Percentiles rank a stretch among this genome's conserved stretches.
These are phyloP conservation scores for Suillus alpinus DNA, from an alignment of 768 basidiomycete genomes.

Conservation along the genomic window DNA sequence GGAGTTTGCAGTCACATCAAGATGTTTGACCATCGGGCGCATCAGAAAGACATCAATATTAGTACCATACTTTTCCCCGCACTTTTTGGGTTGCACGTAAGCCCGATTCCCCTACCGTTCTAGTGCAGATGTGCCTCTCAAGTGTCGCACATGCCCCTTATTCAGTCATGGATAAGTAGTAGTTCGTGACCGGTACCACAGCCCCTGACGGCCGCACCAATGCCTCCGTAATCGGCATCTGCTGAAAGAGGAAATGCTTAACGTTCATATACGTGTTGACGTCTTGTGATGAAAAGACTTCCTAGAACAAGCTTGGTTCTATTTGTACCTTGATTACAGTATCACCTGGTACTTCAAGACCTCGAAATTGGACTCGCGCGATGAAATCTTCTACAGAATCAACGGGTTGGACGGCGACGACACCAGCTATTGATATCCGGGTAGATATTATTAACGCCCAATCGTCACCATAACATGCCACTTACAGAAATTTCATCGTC, in stretches of 20 bases:
- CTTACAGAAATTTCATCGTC: background rate
- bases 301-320: background rate
- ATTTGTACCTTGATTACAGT: constrained; percentile 1
- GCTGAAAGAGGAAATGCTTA: background rate
- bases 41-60: background rate
- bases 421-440: background rate
- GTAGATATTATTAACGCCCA: background rate
- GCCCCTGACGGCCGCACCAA: background rate
- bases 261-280: background rate
- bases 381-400: background rate
- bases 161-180: background rate
- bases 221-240: background rate
- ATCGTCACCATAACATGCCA: background rate
- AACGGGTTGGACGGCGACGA: background rate
- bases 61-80: background rate
- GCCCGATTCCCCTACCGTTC: background rate
- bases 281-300: background rate
- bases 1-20: background rate
- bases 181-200: background rate
- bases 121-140: background rate
- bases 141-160: background rate
- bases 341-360: no score
- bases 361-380: background rate
- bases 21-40: background rate
- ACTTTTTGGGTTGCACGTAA: background rate